Conservation (phyloP, 164 flowering plant species). For the Nelumbo lutea region DNA sequence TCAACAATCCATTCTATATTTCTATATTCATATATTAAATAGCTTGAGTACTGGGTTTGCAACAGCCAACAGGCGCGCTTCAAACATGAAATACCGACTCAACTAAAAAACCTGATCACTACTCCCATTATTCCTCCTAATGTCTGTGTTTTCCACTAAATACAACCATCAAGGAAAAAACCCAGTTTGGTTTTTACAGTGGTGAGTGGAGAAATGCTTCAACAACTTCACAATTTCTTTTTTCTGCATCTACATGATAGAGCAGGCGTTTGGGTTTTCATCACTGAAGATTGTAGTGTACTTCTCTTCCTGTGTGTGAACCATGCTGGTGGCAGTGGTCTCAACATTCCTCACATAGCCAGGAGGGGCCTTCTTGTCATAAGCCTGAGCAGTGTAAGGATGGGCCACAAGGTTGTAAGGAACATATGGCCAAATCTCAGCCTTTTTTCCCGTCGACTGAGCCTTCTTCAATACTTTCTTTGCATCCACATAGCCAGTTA, state of each 20-base stretch:
- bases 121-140: neutral
- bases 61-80: too few relatives aligned
- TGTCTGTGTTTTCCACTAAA: too few relatives aligned
- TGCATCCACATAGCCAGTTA: conserved; percentile 54
- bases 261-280: conserved; percentile 70
- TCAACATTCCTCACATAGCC: conserved; percentile 62
- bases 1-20: too few relatives aligned
- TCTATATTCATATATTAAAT: too few relatives aligned
- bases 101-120: neutral
- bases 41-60: too few relatives aligned
- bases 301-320: conserved; percentile 36
- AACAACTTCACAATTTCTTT: neutral
- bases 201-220: neutral
- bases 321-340: conserved; percentile 15
- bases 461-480: conserved; percentile 63
- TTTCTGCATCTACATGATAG: conserved; percentile 40
- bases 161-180: neutral
- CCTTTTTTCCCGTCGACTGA: conserved; percentile 59
- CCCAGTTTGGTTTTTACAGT: conserved; percentile 8
- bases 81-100: too few relatives aligned
- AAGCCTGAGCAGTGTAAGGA: conserved; percentile 44
- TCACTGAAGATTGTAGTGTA: conserved; percentile 61
- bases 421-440: conserved; percentile 68
- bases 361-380: conserved; percentile 75
- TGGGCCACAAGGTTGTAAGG: conserved; percentile 60